phyloP scores from a whole-genome alignment of 257 asterid genomes.

The Nicotiana benthamiana region DNA sequence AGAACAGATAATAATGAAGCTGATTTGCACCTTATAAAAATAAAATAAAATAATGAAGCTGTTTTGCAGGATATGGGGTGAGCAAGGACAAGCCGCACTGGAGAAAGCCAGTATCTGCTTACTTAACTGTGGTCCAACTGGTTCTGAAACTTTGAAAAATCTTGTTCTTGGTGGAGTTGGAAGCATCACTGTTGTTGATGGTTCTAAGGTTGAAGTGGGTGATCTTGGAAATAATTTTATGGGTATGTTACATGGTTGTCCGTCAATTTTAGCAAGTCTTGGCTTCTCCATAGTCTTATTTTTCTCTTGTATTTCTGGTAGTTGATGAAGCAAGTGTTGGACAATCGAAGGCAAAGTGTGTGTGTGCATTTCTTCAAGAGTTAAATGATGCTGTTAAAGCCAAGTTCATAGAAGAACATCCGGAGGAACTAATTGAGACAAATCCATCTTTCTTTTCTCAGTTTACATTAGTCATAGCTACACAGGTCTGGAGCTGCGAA shows the following conservation, averaged over 20 bases:
- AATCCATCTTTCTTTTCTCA: conserved; percentile 84
- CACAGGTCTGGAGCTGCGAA: neutral
- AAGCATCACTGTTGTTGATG: conserved; percentile 91
- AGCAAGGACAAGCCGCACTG: conserved; percentile 94
- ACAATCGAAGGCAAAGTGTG: conserved; percentile 87
- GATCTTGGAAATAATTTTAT: conserved; percentile 91
- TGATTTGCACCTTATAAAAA: conserved; percentile 18
- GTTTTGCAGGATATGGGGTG: conserved; percentile 93
- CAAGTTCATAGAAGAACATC: conserved; percentile 79
- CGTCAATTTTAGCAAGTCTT: neutral
- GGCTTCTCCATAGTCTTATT: conserved; percentile 4
- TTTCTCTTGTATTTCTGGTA: conserved; percentile 13
- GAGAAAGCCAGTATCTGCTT: conserved; percentile 94
- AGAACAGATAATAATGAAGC: neutral
- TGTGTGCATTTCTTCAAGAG: conserved; percentile 86
- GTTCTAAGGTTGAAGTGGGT: conserved; percentile 80
- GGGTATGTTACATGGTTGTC: conserved; percentile 38
- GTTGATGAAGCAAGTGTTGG: conserved; percentile 89
- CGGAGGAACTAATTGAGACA: conserved; percentile 62
- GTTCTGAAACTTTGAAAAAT: conserved; percentile 88
- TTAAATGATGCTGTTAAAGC: conserved; percentile 95
- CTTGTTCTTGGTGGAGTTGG: conserved; percentile 98
- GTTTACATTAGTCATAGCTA: conserved; percentile 63
- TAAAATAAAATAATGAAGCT: neutral
- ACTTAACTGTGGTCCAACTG: conserved; percentile 96